A percentile compares a stretch with the other conserved stretches of the same genome.
Conservation (phyloP, 495 filamentous ascomycete genomes). For the Aspergillus nanangensis region DNA sequence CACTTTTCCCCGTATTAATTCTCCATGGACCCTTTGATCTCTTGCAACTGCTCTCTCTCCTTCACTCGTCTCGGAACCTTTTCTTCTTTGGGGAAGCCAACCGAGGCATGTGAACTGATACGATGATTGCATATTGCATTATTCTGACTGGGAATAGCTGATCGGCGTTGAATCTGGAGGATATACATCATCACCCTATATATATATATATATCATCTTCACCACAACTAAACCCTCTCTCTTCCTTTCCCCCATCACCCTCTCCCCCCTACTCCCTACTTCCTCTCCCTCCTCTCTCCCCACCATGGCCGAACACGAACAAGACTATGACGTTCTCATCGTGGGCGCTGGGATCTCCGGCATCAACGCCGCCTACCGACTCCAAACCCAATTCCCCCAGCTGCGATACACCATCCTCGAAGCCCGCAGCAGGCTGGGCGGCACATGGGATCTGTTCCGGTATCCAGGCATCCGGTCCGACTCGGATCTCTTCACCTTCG, state of each 20-base stretch:
- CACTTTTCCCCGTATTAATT: too few relatives aligned
- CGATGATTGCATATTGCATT: background rate
- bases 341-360: conserved; percentile 72
- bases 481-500: conserved; percentile 63
- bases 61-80: background rate
- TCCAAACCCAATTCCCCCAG: conserved; percentile 55
- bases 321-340: conserved; percentile 58
- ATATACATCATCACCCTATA: background rate
- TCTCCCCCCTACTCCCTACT: background rate
- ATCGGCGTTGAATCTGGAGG: too few relatives aligned
- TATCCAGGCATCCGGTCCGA: conserved; percentile 69
- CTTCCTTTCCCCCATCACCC: too few relatives aligned
- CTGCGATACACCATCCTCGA: conserved; percentile 59
- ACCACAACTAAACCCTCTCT: too few relatives aligned
- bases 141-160: too few relatives aligned
- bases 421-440: conserved; percentile 53
- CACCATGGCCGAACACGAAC: conserved; percentile 14
- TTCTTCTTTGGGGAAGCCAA: conserved; percentile 4
- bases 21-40: too few relatives aligned
- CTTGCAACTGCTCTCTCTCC: background rate
- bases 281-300: background rate
- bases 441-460: conserved; percentile 70
- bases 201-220: too few relatives aligned
- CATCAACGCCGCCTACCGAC: conserved; percentile 68
- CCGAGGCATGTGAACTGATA: conserved; percentile 29